Evolutionary conservation across 2,329 filamentous ascomycete genomes (phyloP), one percentile per base, ranked within the genome.

Genomic region (Bertia moriformis): DNA sequence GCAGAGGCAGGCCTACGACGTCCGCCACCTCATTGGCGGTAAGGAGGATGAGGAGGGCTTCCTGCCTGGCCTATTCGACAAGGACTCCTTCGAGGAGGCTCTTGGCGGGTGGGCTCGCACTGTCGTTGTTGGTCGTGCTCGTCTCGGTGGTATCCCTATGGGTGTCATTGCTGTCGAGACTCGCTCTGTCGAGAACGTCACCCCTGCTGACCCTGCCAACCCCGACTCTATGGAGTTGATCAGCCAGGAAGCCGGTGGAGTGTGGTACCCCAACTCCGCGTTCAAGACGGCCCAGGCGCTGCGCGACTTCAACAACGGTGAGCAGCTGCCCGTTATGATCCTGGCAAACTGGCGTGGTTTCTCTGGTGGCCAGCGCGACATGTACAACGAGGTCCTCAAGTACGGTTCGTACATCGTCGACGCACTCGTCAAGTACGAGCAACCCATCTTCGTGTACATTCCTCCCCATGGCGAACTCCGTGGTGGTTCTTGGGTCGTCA

Each of bases 361-460:
- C 85, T 98, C 91, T 49, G 91, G 91, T 69, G 91, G 91, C 47
- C 91, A 98, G 66, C 86, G 89, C 50, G 91, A 98, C 65, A 98
- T 98, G 91, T 98, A 93, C 78, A 95, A 96, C 67, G 91, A 98
- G 66, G 91, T 98, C 14, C 78, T 98, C 62, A 98, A 98, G 71
- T 98, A 98, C 55, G 91, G 91, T 56, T 95, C 89, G 14, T 96
- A 91, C 73, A 98, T 98, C 55, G 91, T 98, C 49, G 91, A 98
- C 54, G 89, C 89, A 40, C 80, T 98, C 37, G 87, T 94, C 70
- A 93, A 95, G 66, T 98, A 86, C 57, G 85, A 98, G 70, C 91
- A 98, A 69, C 91, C 91, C 40, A 80, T 98, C 63, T 98, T 98
- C 57, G 86, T 98, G 46, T 98, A 98, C 70, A 98, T 98, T 55